Evolutionary conservation across 2,329 filamentous ascomycete genomes (phyloP), one percentile per base, ranked within the genome.

Genomic region (Talaromyces sp.): DNA sequence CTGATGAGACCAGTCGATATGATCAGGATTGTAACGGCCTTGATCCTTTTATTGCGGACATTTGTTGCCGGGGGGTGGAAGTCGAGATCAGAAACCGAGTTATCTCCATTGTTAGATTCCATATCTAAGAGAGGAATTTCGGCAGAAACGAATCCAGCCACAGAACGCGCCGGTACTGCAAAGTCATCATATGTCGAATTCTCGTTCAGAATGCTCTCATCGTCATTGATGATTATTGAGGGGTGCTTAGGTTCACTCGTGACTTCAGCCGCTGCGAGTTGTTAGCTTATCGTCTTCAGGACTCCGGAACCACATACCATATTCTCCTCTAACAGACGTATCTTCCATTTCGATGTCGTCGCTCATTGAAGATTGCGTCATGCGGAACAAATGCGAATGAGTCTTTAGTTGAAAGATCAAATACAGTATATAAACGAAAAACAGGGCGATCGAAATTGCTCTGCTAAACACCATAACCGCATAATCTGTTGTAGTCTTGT

Each of bases 361-460:
- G 7, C 18, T 44, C 90, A 92, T 63, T 90, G 91, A 78, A 95
- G 79, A 61, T 95, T 90, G 66, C 67, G 14, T 25, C 12, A 40
- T 16, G 21, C 12, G 33, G 92, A 61, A 91, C 91, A 74, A 95
- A 95, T 35, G 16, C 3, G 28, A 18, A 35, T 33, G 31, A 11
- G 50, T 18, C 91, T 44, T 44, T 5, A 44, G 18, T 42, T 42
- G 39, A 42, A 42, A 42, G n/a, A 42, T 18, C 39, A 42, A 42
- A 18, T 42, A 42, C 6, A 42, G 39, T 42, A 42, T 21, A 18
- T 42, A 42, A 3, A 42, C 39, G 39, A 42, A 42, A 42, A 42
- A 42, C 7, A 42, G 39, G 4, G 39, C 39, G 18, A 42, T 11
- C 18, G 39, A 42, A 42, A 42, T 21, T 18, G 39, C 39, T 42